These are phyloP conservation scores for Suhomyces xylopsoci DNA, from an alignment of 805 yeast genomes.

Conservation along the genomic window DNA sequence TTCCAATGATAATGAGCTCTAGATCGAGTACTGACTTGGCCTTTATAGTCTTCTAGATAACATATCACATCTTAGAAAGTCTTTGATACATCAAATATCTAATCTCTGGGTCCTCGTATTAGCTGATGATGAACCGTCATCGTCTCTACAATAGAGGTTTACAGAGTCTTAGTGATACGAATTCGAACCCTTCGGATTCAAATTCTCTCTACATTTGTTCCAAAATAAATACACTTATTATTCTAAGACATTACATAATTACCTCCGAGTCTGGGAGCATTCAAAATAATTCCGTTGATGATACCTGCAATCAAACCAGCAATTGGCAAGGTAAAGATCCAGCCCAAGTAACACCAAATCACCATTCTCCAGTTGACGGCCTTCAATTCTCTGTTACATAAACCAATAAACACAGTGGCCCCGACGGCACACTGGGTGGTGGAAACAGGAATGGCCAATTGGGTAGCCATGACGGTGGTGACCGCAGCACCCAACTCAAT, in stretches of 20 bases:
- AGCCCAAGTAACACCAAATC: constrained; percentile 65
- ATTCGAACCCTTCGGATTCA: too few relatives aligned
- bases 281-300: constrained; percentile 57
- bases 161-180: too few relatives aligned
- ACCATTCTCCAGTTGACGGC: constrained; percentile 80
- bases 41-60: too few relatives aligned
- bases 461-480: constrained; percentile 73
- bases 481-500: constrained; percentile 78
- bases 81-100: too few relatives aligned
- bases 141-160: too few relatives aligned
- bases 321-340: constrained; percentile 70
- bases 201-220: too few relatives aligned
- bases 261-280: constrained; percentile 53
- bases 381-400: constrained; percentile 60
- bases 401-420: constrained; percentile 72
- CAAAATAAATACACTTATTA: too few relatives aligned
- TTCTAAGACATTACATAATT: constrained; percentile 14
- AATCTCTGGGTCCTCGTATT: too few relatives aligned
- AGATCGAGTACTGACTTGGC: too few relatives aligned
- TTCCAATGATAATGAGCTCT: too few relatives aligned
- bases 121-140: too few relatives aligned
- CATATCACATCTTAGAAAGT: too few relatives aligned
- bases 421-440: constrained; percentile 81
- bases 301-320: constrained; percentile 74
- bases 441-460: constrained; percentile 66